Conservation (phyloP, 139 green algal genomes). For the Tetradesmus obliquus region DNA sequence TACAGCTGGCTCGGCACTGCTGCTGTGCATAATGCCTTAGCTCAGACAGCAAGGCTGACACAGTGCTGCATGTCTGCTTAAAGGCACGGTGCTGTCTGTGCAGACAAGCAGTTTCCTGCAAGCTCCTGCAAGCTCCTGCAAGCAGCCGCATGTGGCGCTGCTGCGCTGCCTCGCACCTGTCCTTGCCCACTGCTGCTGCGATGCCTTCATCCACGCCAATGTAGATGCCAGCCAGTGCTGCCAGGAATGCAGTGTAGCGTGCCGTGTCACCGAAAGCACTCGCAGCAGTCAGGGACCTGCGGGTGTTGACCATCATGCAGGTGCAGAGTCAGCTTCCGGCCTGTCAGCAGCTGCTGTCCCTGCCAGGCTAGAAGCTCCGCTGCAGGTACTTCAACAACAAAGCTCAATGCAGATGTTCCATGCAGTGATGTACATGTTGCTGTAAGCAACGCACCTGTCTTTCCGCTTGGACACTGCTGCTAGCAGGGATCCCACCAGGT, state of each 20-base stretch:
- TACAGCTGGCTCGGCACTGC: not conserved
- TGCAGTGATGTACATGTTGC: not conserved
- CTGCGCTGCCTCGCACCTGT: conserved; percentile 49
- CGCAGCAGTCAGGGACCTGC: conserved; percentile 3
- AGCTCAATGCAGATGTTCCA: not conserved
- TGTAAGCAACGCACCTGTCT: not conserved
- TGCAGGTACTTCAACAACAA: too few relatives aligned
- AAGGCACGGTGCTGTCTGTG: not conserved
- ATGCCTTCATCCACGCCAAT: conserved; percentile 84
- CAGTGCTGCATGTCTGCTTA: not conserved
- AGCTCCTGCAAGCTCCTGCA: not conserved
- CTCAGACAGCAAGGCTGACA: not conserved
- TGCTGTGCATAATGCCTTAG: not conserved
- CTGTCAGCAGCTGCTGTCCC: not conserved
- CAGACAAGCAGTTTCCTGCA: not conserved
- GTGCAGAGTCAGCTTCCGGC: too few relatives aligned
- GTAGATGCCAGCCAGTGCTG: conserved; percentile 69
- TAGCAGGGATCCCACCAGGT: conserved; percentile 34
- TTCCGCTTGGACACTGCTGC: conserved; percentile 22
- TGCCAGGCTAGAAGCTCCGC: not conserved
- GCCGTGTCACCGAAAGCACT: conserved; percentile 68
- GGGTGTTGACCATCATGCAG: not conserved
- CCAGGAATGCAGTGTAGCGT: conserved; percentile 81
- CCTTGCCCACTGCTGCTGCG: conserved; percentile 70
- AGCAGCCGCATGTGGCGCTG: not conserved